Conservation (phyloP, 345 rosid species). For the Boechera retrofracta region DNA sequence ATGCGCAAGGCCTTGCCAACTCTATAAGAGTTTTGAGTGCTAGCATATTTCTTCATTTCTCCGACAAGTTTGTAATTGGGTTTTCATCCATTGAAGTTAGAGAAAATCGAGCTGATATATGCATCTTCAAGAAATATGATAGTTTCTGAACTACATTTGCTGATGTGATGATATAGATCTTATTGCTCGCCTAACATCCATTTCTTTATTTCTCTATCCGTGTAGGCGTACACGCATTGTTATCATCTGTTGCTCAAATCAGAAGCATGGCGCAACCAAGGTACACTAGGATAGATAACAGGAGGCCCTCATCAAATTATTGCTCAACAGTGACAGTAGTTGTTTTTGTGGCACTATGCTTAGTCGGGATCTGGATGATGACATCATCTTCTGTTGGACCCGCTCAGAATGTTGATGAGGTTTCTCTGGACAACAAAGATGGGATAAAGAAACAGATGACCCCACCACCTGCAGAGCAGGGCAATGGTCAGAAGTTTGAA, state of each 20-base stretch:
- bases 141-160: neutral
- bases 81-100: neutral
- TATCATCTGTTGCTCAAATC: neutral
- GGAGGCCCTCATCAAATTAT: constrained; percentile 67
- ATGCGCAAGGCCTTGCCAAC: neutral
- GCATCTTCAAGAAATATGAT: constrained; percentile 18
- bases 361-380: constrained; percentile 98
- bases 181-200: constrained; percentile 13
- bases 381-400: constrained; percentile 81
- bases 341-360: constrained; percentile 86
- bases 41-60: constrained; percentile 1
- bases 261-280: constrained; percentile 73
- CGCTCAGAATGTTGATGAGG: constrained; percentile 60
- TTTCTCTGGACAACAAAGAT: constrained; percentile 60
- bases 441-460: constrained; percentile 58
- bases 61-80: neutral
- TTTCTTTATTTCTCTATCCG: constrained; percentile 4
- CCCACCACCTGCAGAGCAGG: constrained; percentile 44
- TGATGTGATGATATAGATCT: constrained; percentile 11
- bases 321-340: constrained; percentile 82
- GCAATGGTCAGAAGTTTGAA: constrained; percentile 53
- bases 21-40: neutral
- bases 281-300: constrained; percentile 72
- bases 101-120: neutral
- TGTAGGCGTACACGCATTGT: constrained; percentile 30